Conservation (phyloP, 2,329 filamentous ascomycete species). For the Knufia petricola region DNA sequence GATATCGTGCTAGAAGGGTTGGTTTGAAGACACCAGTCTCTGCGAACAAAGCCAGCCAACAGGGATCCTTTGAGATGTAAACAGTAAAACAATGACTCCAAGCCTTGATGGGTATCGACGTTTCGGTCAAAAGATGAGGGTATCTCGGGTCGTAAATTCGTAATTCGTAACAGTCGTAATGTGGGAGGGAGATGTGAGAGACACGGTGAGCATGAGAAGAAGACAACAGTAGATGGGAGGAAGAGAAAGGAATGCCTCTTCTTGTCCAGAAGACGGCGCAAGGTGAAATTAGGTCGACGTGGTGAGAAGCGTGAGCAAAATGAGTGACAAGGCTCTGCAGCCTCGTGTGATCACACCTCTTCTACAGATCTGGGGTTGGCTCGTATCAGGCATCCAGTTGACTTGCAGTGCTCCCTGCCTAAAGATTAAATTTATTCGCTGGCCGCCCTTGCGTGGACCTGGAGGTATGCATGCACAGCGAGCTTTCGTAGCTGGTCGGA, state of each 20-base stretch:
- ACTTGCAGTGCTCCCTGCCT: too few species aligned
- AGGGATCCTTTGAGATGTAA: background rate
- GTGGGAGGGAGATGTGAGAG: background rate
- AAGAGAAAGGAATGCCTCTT: background rate
- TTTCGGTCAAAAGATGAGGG: background rate
- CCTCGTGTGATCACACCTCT: too few species aligned
- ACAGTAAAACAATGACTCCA: background rate
- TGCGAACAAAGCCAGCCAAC: background rate
- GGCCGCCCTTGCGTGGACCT: too few species aligned
- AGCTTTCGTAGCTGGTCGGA: too few species aligned
- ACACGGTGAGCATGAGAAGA: background rate
- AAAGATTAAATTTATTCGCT: too few species aligned
- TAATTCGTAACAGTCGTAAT: constrained; percentile 10
- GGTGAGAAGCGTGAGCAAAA: too few species aligned
- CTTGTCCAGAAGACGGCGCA: background rate
- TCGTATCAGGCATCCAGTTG: too few species aligned
- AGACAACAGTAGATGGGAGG: background rate
- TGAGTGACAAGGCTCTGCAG: background rate
- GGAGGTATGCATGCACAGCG: too few species aligned
- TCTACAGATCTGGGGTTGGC: too few species aligned
- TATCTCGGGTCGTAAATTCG: constrained; percentile 10
- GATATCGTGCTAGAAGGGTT: too few species aligned
- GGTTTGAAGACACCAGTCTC: background rate
- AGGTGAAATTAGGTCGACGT: background rate
- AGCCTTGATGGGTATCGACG: background rate